These are phyloP conservation scores for Isabelozyma rhagii DNA, from an alignment of 805 yeast genomes.

Conservation along the genomic window DNA sequence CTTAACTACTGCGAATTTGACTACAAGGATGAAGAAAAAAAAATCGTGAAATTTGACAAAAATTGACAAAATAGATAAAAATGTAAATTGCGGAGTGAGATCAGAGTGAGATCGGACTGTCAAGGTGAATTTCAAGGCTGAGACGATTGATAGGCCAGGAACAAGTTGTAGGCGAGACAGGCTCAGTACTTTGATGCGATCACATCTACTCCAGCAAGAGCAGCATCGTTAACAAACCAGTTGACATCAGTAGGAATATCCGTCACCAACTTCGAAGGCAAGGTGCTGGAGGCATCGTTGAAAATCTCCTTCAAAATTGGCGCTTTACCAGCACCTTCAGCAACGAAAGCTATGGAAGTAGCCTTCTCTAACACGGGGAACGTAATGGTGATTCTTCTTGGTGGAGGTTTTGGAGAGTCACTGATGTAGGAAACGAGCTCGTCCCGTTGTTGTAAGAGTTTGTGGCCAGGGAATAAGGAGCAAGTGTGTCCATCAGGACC, in stretches of 20 bases:
- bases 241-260: conserved; percentile 48
- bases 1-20: background rate
- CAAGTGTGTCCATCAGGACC: conserved; percentile 98
- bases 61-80: too few species aligned
- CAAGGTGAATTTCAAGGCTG: too few species aligned
- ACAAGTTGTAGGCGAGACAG: too few species aligned
- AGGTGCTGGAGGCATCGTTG: conserved; percentile 39
- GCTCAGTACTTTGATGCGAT: conserved; percentile 30
- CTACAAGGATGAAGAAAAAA: background rate
- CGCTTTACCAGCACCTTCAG: conserved; percentile 86
- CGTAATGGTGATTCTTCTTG: conserved; percentile 86
- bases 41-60: background rate
- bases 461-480: conserved; percentile 86
- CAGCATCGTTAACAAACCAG: conserved; percentile 86
- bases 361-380: conserved; percentile 66
- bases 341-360: conserved; percentile 68
- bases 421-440: conserved; percentile 59
- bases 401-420: conserved; percentile 93
- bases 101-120: too few species aligned
- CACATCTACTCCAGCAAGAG: conserved; percentile 60
- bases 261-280: conserved; percentile 79
- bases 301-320: conserved; percentile 70
- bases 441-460: conserved; percentile 52
- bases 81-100: too few species aligned
- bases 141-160: too few species aligned